phyloP scores from a whole-genome alignment of 2,329 filamentous ascomycete genomes.

The Samsoniella hepiali region DNA sequence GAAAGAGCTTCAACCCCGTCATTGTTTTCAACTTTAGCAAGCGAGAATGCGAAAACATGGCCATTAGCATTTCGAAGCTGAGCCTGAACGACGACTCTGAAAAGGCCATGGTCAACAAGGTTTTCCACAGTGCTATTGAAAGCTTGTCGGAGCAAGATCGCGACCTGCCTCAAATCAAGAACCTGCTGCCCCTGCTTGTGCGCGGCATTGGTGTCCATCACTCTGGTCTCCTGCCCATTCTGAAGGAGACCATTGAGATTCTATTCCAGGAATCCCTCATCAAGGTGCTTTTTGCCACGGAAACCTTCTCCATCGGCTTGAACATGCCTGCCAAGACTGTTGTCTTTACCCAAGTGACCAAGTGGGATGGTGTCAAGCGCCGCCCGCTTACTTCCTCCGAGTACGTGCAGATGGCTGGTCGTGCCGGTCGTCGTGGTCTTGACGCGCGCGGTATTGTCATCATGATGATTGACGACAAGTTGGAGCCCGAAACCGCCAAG shows the following conservation, averaged over 20 bases:
- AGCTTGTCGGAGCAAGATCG: constrained; percentile 91
- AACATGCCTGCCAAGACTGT: constrained; percentile 99
- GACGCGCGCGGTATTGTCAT: constrained; percentile 98
- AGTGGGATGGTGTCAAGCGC: constrained; percentile 85
- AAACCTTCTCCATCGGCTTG: constrained; percentile 96
- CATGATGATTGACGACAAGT: constrained; percentile 98
- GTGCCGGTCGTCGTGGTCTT: constrained; percentile 92
- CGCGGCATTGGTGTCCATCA: constrained; percentile 97
- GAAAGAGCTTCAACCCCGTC: constrained; percentile 94
- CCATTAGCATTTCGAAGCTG: constrained; percentile 79
- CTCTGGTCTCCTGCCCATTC: constrained; percentile 87
- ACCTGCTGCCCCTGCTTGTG: constrained; percentile 83
- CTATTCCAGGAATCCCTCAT: constrained; percentile 97
- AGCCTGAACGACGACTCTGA: constrained; percentile 96
- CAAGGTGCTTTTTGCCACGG: constrained; percentile 96
- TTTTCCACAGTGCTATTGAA: constrained; percentile 90
- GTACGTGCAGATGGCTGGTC: constrained; percentile 98
- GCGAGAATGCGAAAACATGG: constrained; percentile 88
- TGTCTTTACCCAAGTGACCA: constrained; percentile 95
- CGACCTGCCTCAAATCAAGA: constrained; percentile 80
- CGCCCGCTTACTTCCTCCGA: constrained; percentile 85
- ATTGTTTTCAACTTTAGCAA: constrained; percentile 99
- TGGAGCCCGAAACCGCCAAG: constrained; percentile 91
- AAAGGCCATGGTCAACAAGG: constrained; percentile 88
- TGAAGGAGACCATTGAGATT: constrained; percentile 99